These are phyloP conservation scores for Thelephora terrestris DNA, from an alignment of 1,284 basidiomycete genomes.

Conservation along the genomic window DNA sequence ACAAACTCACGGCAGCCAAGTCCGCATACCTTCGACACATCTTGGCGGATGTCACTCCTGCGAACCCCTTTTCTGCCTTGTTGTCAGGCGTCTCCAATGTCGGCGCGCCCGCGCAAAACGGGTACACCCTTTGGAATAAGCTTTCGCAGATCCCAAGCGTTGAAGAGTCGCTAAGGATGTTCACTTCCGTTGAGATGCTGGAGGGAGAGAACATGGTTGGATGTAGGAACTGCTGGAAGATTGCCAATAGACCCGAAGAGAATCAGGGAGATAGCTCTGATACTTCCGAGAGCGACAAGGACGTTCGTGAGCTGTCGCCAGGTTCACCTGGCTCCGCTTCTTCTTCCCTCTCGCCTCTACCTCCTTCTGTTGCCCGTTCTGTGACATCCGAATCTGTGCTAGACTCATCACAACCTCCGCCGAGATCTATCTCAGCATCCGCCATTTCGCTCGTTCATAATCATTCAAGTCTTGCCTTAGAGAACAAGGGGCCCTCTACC, in stretches of 20 bases:
- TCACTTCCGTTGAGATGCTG: conserved; percentile 84
- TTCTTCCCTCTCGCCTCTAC: not conserved
- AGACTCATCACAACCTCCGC: not conserved
- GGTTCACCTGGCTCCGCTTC: not conserved
- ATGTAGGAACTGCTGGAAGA: conserved; percentile 89
- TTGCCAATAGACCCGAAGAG: conserved; percentile 53
- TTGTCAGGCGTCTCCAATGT: conserved; percentile 8
- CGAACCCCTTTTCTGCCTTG: conserved; percentile 36
- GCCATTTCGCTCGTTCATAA: not conserved
- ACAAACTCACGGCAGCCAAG: conserved; percentile 16
- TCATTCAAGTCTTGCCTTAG: not conserved
- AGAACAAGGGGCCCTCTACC: not conserved
- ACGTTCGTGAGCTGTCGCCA: conserved; percentile 15
- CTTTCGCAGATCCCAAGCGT: conserved; percentile 44
- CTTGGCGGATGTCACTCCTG: conserved; percentile 46
- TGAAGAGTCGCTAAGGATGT: conserved; percentile 72
- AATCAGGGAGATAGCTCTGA: conserved; percentile 26
- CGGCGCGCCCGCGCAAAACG: conserved; percentile 14
- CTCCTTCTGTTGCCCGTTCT: not conserved
- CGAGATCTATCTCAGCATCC: not conserved
- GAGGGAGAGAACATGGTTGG: conserved; percentile 93
- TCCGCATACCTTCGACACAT: conserved; percentile 53
- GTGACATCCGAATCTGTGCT: not conserved
- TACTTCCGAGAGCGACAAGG: conserved; percentile 17
- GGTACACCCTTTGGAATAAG: conserved; percentile 36